Evolutionary conservation across 129 eudicot species (phyloP).

Genomic region (Dittrichia graveolens): DNA sequence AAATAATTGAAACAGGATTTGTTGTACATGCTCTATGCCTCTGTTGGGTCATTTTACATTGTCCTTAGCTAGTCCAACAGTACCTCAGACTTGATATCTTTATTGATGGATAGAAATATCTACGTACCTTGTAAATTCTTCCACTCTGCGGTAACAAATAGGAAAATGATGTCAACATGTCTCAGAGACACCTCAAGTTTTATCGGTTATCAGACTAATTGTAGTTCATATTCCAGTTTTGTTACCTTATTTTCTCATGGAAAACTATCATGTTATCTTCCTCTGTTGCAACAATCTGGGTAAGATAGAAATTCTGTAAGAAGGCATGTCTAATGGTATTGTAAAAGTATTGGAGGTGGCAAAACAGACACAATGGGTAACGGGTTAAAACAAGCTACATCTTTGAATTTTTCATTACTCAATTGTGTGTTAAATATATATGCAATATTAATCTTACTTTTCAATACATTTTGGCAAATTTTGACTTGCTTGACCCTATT

Average conservation of each 20-base stretch:
- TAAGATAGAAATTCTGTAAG: constrained; percentile 21
- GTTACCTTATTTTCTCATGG: constrained; percentile 89
- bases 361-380: neutral
- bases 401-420: neutral
- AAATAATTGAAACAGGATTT: neutral
- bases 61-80: constrained; percentile 7
- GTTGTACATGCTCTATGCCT: neutral
- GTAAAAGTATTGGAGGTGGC: neutral
- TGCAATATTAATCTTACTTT: neutral
- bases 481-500: neutral
- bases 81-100: constrained; percentile 2
- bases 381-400: neutral
- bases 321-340: constrained; percentile 11
- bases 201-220: constrained; percentile 8
- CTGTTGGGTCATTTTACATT: constrained; percentile 8
- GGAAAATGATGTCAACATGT: constrained; percentile 25
- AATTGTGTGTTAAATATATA: neutral
- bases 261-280: constrained; percentile 79
- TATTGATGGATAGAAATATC: constrained; percentile 18
- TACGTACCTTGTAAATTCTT: constrained; percentile 77
- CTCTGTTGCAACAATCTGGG: constrained; percentile 79
- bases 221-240: constrained; percentile 12
- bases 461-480: neutral
- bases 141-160: constrained; percentile 69
- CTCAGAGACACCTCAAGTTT: constrained; percentile 2